Base-by-base conservation (phyloP, 805 yeast genomes). In the Candida taoyuanica region DNA sequence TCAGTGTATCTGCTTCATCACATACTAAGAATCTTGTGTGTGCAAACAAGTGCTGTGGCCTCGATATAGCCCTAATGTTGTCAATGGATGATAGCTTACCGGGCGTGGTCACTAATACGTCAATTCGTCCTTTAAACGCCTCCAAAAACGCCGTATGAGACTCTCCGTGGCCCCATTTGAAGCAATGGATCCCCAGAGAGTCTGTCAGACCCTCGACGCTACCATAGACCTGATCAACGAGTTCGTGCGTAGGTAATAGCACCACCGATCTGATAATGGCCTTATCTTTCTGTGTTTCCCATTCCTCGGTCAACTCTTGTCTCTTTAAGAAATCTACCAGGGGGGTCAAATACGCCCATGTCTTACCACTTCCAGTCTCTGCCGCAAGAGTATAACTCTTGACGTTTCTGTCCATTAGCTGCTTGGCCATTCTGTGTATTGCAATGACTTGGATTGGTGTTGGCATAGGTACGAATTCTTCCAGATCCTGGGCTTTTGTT, bases 351-450 rank as follows among this genome's bases (percentile, higher is more conserved):
- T 89, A 91, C 0, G 97, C 88, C 79, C 95, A 78, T 0, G 98
- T 91, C 56, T 91, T 91, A 7, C 98, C 98, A 0, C 95, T 83
- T 0, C 98, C 98, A 0, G 98, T 91, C 58, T 93, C 98, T 3
- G 97, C 96, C 1, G 98, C 97, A 38, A 91, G 60, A 3, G 93
- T 76, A 65, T 76, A 86, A 1, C 81, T 72, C 47, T 78, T 77
- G 34, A 78, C 51, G 42, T 68, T 63, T 7, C 57, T 58, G 18
- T 60, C 60, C 63, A 60, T 59, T 13, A 65, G 42, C 7, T 47
- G 40, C 31, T 55, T 51, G 2, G 65, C 50, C 17, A 65, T 42
- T 19, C 50, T 52, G 39, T 62, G 65, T 29, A 85, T 74, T 5
- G 93, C 81, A 5, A 89, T 81, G 4, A 76, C 69, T 62, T 91